A percentile compares a stretch with the other conserved stretches of the same genome.
phyloP scores from a whole-genome alignment of 1,284 basidiomycete genomes.

The Tremellales sp. region DNA sequence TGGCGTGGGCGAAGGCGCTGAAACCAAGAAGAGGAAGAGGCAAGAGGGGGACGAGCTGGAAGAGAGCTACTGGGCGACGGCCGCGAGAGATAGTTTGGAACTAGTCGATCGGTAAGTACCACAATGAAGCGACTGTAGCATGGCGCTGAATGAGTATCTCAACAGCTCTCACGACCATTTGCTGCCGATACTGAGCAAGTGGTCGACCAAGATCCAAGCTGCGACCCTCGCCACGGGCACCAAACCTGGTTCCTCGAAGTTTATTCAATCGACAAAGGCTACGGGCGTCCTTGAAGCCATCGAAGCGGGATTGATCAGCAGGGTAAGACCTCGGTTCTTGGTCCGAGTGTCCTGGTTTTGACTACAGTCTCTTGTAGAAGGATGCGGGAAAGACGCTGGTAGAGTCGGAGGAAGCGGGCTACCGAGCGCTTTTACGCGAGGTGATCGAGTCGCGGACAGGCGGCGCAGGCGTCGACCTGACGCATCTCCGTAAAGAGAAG shows the following conservation, averaged over 20 bases:
- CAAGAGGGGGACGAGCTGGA: conserved; percentile 18
- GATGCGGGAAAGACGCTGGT: conserved; percentile 27
- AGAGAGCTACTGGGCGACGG: conserved; percentile 33
- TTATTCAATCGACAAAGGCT: conserved; percentile 62
- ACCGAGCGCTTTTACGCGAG: conserved; percentile 81
- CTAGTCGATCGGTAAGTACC: conserved; percentile 37
- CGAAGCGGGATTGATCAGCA: conserved; percentile 33
- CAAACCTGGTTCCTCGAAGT: conserved; percentile 45
- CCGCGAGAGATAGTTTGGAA: conserved; percentile 33
- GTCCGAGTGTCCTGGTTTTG: not conserved
- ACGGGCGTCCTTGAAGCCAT: conserved; percentile 49
- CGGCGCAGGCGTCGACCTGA: conserved; percentile 28
- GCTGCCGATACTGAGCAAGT: conserved; percentile 75
- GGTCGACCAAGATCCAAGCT: conserved; percentile 89
- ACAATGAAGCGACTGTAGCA: not conserved
- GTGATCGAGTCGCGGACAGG: conserved; percentile 64
- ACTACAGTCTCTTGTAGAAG: conserved; percentile 6
- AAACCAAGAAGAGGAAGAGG: conserved; percentile 24
- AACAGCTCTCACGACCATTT: conserved; percentile 65
- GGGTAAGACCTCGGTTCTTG: conserved; percentile 20
- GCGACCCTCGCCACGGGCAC: conserved; percentile 57
- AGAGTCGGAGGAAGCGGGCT: conserved; percentile 80
- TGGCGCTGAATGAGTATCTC: not conserved
- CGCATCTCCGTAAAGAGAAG: conserved; percentile 50
- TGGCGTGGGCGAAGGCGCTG: conserved; percentile 15